These are phyloP conservation scores for Chondrostereum purpureum DNA, from an alignment of 1,284 basidiomycete species.

Conservation along the genomic window DNA sequence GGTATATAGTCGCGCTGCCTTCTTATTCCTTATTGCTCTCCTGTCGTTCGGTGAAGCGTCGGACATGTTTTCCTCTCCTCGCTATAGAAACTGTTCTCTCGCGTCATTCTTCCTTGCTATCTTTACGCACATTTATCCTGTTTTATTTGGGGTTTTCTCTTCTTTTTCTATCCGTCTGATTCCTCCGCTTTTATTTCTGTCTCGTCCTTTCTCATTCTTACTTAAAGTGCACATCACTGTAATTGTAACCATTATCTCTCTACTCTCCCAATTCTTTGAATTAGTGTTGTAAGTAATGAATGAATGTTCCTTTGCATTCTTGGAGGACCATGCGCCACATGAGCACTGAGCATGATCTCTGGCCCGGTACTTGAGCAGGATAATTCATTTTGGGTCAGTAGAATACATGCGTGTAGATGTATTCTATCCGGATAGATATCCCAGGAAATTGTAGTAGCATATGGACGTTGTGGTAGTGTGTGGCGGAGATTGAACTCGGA, in stretches of 20 bases:
- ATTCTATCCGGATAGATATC: not conserved
- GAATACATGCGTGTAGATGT: not conserved
- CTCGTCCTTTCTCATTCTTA: constrained; percentile 15
- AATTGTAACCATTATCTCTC: constrained; percentile 46
- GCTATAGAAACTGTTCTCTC: constrained; percentile 16
- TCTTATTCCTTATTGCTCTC: constrained; percentile 15
- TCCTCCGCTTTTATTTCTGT: no score
- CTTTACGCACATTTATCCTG: constrained; percentile 50
- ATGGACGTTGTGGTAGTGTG: no score
- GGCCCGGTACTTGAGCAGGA: not conserved
- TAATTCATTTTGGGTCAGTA: not conserved
- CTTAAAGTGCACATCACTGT: constrained; percentile 19
- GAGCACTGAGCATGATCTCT: not conserved
- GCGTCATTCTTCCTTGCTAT: constrained; percentile 39
- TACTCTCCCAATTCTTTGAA: not conserved
- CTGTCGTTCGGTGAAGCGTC: constrained; percentile 39
- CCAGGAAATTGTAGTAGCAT: no score
- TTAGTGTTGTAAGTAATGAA: not conserved
- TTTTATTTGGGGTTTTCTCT: constrained; percentile 40
- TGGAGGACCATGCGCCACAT: not conserved
- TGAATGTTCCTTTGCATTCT: not conserved
- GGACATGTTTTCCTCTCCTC: constrained; percentile 35
- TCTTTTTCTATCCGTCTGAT: no score
- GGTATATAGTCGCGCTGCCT: constrained; percentile 3
- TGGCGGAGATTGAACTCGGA: no score